A percentile compares a stretch with the other conserved stretches of the same genome.
Conservation (phyloP, 352 stramenopile genomes). For the Phytophthora macrochlamydospora region DNA sequence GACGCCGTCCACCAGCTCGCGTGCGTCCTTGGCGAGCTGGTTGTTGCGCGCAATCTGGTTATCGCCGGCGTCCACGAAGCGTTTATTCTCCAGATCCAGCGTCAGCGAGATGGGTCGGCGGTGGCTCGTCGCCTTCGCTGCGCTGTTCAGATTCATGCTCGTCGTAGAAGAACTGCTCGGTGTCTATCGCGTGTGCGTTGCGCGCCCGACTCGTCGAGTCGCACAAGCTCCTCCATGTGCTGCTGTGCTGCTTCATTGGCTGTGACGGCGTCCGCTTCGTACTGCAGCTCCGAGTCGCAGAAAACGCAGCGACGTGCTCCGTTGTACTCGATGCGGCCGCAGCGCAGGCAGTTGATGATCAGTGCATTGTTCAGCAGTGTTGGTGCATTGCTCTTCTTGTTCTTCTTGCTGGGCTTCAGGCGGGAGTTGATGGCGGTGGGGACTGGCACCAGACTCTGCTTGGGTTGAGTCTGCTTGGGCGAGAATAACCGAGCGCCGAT, state of each 20-base stretch:
- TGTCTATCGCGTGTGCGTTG: constrained; percentile 50
- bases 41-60: constrained; percentile 55
- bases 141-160: constrained; percentile 30
- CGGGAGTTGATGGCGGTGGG: constrained; percentile 49
- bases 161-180: constrained; percentile 41
- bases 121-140: constrained; percentile 7
- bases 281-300: constrained; percentile 61
- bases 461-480: constrained; percentile 5
- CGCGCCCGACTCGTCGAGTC: constrained; percentile 47
- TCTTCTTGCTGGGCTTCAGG: constrained; percentile 45
- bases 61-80: constrained; percentile 34
- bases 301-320: constrained; percentile 55
- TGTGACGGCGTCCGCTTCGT: constrained; percentile 42
- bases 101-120: constrained; percentile 45
- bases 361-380: constrained; percentile 52
- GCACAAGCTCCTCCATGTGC: constrained; percentile 65
- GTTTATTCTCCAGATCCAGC: constrained; percentile 52
- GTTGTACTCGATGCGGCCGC: constrained; percentile 72
- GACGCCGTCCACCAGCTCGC: constrained; percentile 54
- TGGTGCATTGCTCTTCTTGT: constrained; percentile 45
- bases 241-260: constrained; percentile 42
- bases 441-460: constrained; percentile 40
- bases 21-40: constrained; percentile 56
- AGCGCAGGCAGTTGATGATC: constrained; percentile 78
- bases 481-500: constrained; percentile 60